A percentile compares a stretch with the other conserved stretches of the same genome.
phyloP scores from a whole-genome alignment of 225 moss, liverwort and hornwort genomes.

The Physcomitrium patens region DNA sequence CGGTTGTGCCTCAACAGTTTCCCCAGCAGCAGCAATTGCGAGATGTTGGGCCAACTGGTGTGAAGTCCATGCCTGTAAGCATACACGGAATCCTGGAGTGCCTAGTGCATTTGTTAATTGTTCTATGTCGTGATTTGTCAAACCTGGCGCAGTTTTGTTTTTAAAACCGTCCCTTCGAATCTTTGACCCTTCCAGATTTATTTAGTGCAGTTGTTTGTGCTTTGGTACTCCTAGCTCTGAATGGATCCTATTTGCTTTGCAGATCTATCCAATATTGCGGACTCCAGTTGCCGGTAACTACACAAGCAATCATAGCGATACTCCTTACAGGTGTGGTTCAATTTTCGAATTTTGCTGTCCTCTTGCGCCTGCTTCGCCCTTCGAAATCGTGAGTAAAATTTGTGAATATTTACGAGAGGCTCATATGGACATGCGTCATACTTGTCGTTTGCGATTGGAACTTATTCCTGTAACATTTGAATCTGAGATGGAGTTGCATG shows the following conservation, averaged over 20 bases:
- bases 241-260: background rate
- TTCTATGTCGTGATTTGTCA: slow-evolving; percentile 10
- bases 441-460: background rate
- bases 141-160: background rate
- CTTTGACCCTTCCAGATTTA: slow-evolving; percentile 6
- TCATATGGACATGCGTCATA: background rate
- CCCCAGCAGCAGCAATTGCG: slow-evolving; percentile 53
- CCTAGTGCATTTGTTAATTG: background rate
- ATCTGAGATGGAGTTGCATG: too few relatives aligned
- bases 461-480: too few relatives aligned
- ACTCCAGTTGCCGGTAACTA: slow-evolving; percentile 52
- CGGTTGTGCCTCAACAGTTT: slow-evolving; percentile 42
- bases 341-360: slow-evolving; percentile 12
- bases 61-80: slow-evolving; percentile 53
- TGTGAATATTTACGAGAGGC: background rate
- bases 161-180: slow-evolving; percentile 12
- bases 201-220: background rate
- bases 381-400: background rate
- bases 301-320: slow-evolving; percentile 43
- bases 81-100: background rate
- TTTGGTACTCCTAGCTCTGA: background rate
- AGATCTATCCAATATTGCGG: slow-evolving; percentile 56
- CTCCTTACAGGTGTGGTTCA: slow-evolving; percentile 44
- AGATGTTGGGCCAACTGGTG: slow-evolving; percentile 41
- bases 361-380: slow-evolving; percentile 22